Evolutionary conservation across 2,329 filamentous ascomycete species (phyloP), one percentile per base, ranked within the genome.

Genomic region (Mariannaea elegans): DNA sequence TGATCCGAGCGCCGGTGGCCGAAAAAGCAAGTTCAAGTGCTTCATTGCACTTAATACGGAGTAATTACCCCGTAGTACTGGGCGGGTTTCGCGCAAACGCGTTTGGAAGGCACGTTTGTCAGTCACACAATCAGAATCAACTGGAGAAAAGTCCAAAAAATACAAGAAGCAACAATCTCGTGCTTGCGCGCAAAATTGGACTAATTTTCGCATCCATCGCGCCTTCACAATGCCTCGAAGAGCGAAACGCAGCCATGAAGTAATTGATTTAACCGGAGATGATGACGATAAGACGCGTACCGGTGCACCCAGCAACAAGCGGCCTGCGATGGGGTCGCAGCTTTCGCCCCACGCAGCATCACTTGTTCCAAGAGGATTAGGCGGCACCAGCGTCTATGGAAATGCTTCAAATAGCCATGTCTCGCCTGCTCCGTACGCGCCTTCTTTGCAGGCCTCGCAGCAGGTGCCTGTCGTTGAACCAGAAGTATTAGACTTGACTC

Each of bases 181-280:
- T 23, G 36, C 34, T n/a, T 14, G 31, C 42, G n/a, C 16, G 18
- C 24, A 48, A 16, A 21, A n/a, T 29, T 19, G 24, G 14, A n/a
- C n/a, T 31, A 24, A 38, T 13, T 21, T 7, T 31, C 16, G 27
- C 39, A 21, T n/a, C 31, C 19, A 27, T 27, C 13, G 21, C 41
- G 34, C 34, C 47, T 14, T 23, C 46, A 58, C 16, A 34, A 71
- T 71, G 69, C 61, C 64, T 12, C 64, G 48, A 49, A 18, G 39
- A 12, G 46, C 24, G 14, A 83, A 83, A 69, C 78, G 81, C 16
- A 42, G 63, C 9, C 65, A 62, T 46, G 73, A 76, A 27, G 68
- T 76, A 34, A 69, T 82, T 58, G 80, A 83, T 66, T 72, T 83
- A 13, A 80, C 78, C 9, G 75, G 71, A 21, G 78, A 78, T 41